A percentile compares a stretch with the other conserved stretches of the same genome.
Evolutionary conservation across 2,329 filamentous ascomycete genomes (phyloP).

Genomic region (Neonectria hederae): DNA sequence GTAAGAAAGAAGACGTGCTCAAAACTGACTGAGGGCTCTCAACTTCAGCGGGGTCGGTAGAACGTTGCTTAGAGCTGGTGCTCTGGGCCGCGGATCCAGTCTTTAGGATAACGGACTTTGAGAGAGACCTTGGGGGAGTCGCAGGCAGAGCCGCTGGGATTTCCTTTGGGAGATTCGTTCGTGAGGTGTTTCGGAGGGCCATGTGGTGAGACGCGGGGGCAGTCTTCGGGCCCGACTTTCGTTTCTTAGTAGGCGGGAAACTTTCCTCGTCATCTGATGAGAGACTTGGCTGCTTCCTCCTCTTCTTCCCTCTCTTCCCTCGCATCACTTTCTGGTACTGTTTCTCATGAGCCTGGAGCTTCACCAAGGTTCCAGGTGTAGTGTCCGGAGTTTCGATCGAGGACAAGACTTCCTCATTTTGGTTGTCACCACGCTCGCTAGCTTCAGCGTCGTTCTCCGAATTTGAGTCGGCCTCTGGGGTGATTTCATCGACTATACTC

Average conservation of each 20-base stretch:
- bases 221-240: neutral
- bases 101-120: too few species aligned
- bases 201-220: too few species aligned
- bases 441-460: too few species aligned
- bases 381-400: constrained; percentile 8
- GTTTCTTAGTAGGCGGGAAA: neutral
- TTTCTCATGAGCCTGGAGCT: neutral
- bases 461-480: too few species aligned
- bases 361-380: neutral
- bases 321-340: neutral
- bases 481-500: too few species aligned
- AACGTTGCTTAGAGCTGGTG: neutral
- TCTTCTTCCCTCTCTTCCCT: neutral
- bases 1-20: neutral
- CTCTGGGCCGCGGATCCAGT: too few species aligned
- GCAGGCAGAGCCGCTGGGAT: too few species aligned
- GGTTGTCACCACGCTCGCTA: too few species aligned
- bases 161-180: neutral
- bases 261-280: neutral
- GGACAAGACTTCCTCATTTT: neutral
- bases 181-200: neutral
- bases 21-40: neutral
- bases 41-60: neutral
- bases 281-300: neutral
- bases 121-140: neutral